Conservation (phyloP, 148 eudicot species). For the Rheum nobile region DNA sequence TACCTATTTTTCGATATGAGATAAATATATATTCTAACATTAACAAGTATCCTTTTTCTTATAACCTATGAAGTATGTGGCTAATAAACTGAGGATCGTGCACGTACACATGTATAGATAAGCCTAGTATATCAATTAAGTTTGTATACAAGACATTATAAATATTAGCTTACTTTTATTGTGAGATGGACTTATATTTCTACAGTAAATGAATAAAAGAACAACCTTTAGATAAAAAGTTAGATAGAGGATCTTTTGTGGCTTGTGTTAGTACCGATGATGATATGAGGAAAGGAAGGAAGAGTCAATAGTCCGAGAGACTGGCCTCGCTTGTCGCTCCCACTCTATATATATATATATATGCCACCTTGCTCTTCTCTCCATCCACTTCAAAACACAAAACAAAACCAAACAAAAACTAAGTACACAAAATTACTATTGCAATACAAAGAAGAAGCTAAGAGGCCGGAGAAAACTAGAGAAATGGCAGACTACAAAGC, state of each 20-base stretch:
- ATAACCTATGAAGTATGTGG: no score
- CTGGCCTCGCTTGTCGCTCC: no score
- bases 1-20: no score
- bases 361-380: background rate
- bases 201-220: no score
- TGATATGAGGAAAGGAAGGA: background rate
- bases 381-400: background rate
- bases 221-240: background rate
- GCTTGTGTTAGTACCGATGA: background rate
- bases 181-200: no score
- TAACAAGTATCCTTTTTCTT: no score
- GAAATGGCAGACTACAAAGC: background rate
- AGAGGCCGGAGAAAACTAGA: background rate
- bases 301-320: background rate
- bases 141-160: no score
- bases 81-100: no score
- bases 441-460: background rate
- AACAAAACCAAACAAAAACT: background rate
- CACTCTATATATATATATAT: background rate
- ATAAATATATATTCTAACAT: no score
- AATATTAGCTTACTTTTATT: no score
- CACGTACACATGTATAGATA: no score
- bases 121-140: no score
- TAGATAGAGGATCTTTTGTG: background rate
- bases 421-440: background rate